A percentile compares a stretch with the other conserved stretches of the same genome.
phyloP scores from a whole-genome alignment of 1,139 yeast species.

The Suhomyces kunorum region DNA sequence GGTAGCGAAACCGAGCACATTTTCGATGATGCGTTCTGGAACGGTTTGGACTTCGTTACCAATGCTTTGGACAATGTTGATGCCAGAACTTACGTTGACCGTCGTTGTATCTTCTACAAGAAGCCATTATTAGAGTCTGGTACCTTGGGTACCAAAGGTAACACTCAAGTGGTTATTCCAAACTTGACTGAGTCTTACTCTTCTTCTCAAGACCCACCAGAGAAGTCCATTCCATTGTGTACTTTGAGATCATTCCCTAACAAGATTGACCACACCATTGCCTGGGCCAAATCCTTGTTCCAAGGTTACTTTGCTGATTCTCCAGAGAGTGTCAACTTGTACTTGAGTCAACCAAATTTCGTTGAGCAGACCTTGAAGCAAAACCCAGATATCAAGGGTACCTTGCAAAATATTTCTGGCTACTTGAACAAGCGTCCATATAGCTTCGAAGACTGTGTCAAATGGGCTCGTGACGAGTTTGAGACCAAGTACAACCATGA shows the following conservation, averaged over 20 bases:
- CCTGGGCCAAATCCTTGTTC: slow-evolving; percentile 96
- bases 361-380: slow-evolving; percentile 90
- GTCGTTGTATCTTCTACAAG: slow-evolving; percentile 90
- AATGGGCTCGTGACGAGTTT: slow-evolving; percentile 92
- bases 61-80: slow-evolving; percentile 97
- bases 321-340: slow-evolving; percentile 89
- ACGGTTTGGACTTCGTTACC: slow-evolving; percentile 78
- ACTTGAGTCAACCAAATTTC: slow-evolving; percentile 87
- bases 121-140: slow-evolving; percentile 95
- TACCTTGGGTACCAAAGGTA: slow-evolving; percentile 97
- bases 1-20: slow-evolving; percentile 90
- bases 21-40: slow-evolving; percentile 89
- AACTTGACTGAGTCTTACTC: slow-evolving; percentile 91
- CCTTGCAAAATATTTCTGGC: slow-evolving; percentile 72
- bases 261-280: slow-evolving; percentile 97
- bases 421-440: slow-evolving; percentile 81
- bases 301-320: slow-evolving; percentile 91
- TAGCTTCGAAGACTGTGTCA: slow-evolving; percentile 88
- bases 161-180: slow-evolving; percentile 95
- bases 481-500: slow-evolving; percentile 84
- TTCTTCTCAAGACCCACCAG: slow-evolving; percentile 98
- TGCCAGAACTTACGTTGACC: slow-evolving; percentile 96
- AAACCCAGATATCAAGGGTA: slow-evolving; percentile 86
- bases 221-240: slow-evolving; percentile 94
- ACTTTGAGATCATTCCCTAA: slow-evolving; percentile 96